These are phyloP conservation scores for Lecanicillium sp. DNA, from an alignment of 2,329 filamentous ascomycete genomes.

Conservation along the genomic window DNA sequence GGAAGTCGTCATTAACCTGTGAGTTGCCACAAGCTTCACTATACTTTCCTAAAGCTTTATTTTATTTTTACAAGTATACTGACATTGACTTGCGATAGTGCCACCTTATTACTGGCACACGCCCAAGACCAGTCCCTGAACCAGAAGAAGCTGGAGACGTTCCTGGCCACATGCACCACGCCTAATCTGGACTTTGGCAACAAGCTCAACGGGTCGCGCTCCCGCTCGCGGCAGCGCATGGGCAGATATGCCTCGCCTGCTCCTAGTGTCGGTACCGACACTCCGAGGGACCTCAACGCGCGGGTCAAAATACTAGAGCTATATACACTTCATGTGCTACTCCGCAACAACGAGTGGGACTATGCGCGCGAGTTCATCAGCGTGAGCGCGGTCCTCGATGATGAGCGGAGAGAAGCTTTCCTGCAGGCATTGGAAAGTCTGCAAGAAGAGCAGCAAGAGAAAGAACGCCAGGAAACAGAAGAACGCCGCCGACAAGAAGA, in stretches of 20 bases:
- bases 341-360: constrained; percentile 91
- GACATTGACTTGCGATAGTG: constrained; percentile 40
- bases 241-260: constrained; percentile 36
- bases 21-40: constrained; percentile 23
- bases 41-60: background rate
- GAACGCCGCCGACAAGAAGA: constrained; percentile 49
- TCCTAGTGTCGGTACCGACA: constrained; percentile 59
- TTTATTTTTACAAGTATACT: background rate
- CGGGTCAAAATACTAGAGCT: constrained; percentile 89
- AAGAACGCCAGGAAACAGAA: constrained; percentile 57
- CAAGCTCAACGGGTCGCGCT: constrained; percentile 44
- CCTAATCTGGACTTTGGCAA: constrained; percentile 65
- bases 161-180: constrained; percentile 68
- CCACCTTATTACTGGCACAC: constrained; percentile 85
- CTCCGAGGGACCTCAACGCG: constrained; percentile 74
- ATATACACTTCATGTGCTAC: constrained; percentile 90
- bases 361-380: constrained; percentile 88
- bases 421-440: constrained; percentile 76
- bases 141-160: constrained; percentile 80
- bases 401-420: constrained; percentile 84
- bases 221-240: constrained; percentile 25
- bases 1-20: constrained; percentile 88
- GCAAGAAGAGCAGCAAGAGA: constrained; percentile 72
- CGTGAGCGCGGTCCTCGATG: constrained; percentile 79
- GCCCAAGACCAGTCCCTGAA: constrained; percentile 75